Conservation (phyloP, 108 stramenopile genomes). For the Nitzschia sp. region DNA sequence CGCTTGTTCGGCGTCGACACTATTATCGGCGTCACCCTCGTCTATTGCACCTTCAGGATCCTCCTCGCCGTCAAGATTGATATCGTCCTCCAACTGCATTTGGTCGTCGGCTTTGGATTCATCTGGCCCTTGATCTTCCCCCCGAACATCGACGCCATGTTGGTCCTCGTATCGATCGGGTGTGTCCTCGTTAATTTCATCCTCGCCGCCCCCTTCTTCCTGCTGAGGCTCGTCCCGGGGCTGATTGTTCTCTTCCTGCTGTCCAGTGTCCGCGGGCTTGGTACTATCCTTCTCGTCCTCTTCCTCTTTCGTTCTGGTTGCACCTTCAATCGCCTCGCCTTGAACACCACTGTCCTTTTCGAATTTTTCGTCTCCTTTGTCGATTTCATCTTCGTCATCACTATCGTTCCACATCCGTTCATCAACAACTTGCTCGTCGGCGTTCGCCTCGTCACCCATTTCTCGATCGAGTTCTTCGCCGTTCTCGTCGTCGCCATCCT, state of each 20-base stretch:
- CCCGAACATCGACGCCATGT: conserved; percentile 66
- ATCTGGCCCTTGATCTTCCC: conserved; percentile 47
- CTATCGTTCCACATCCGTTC: conserved; percentile 97
- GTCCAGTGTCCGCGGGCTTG: conserved; percentile 30
- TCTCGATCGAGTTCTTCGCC: conserved; percentile 97
- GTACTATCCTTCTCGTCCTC: conserved; percentile 55
- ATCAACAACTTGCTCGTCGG: conserved; percentile 94
- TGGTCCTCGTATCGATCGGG: conserved; percentile 83
- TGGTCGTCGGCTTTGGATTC: conserved; percentile 45
- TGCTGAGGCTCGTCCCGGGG: conserved; percentile 81
- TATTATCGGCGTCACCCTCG: conserved; percentile 7
- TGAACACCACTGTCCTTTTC: conserved; percentile 88
- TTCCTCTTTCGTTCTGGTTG: conserved; percentile 93
- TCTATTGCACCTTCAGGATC: conserved; percentile 29
- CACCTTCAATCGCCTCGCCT: conserved; percentile 87
- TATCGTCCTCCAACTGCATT: conserved; percentile 39
- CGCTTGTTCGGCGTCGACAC: conserved; percentile 15
- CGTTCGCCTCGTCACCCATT: conserved; percentile 93
- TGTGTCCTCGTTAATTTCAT: conserved; percentile 65
- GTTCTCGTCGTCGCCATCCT: conserved; percentile 81
- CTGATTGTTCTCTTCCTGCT: conserved; percentile 66
- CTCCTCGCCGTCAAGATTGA: conserved; percentile 16
- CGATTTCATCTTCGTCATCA: conserved; percentile 89
- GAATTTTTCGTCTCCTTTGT: conserved; percentile 91
- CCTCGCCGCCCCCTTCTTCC: conserved; percentile 64